Percentiles rank a stretch among this genome's conserved stretches.
Evolutionary conservation across 345 rosid species (phyloP).

Genomic region (Eucalyptus guilfoylei): DNA sequence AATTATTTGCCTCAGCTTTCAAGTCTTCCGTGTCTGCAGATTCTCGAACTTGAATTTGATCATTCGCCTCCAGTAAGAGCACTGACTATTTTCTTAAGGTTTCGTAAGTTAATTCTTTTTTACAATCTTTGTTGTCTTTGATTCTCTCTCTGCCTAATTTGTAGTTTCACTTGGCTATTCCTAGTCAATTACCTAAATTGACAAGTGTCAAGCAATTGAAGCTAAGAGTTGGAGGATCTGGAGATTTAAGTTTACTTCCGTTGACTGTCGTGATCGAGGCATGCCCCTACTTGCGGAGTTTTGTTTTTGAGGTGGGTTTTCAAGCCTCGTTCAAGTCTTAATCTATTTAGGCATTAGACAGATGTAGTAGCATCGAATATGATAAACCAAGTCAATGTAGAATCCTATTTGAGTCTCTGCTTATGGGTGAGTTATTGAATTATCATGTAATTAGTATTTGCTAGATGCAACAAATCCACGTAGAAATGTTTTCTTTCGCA

Average conservation of each 20-base stretch:
- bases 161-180: neutral
- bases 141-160: neutral
- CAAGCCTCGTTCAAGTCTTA: neutral
- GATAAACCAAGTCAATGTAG: neutral
- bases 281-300: neutral
- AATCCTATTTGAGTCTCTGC: neutral
- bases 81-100: neutral
- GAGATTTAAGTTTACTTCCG: neutral
- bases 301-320: neutral
- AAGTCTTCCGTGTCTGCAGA: neutral
- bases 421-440: neutral
- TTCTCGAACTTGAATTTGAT: neutral
- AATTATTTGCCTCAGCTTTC: neutral
- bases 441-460: neutral
- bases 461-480: neutral
- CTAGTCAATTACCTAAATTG: neutral
- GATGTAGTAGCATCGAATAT: neutral
- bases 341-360: neutral
- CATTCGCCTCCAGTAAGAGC: neutral
- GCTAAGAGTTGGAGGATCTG: neutral
- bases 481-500: no score
- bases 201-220: neutral
- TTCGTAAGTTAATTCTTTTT: neutral
- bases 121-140: neutral
- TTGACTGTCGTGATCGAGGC: neutral